These are phyloP conservation scores for Rhizoclosmatium globosum DNA, from an alignment of 192 early-diverging fungal species.

Conservation along the genomic window DNA sequence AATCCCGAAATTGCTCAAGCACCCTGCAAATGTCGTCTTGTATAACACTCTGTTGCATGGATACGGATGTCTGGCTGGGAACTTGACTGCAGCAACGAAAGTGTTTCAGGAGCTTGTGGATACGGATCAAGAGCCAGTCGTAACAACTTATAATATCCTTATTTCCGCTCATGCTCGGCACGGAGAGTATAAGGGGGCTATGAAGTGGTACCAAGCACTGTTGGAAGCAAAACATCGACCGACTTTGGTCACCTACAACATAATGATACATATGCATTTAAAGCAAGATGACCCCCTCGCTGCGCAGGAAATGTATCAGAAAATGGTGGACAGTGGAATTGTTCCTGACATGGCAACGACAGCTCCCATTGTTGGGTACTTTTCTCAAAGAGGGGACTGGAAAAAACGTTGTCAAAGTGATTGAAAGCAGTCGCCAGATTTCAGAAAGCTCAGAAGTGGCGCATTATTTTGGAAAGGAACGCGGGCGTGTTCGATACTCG, in stretches of 20 bases:
- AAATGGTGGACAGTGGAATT: constrained; percentile 29
- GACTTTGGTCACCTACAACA: constrained; percentile 45
- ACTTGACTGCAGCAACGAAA: background rate
- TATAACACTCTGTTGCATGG: constrained; percentile 34
- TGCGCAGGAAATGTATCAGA: constrained; percentile 32
- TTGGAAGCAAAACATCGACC: background rate
- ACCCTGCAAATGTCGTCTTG: constrained; percentile 7
- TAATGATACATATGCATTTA: constrained; percentile 37
- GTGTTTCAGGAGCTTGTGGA: constrained; percentile 9
- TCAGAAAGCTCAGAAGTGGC: background rate
- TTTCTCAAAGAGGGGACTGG: constrained; percentile 11
- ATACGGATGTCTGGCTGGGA: constrained; percentile 7
- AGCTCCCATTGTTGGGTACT: constrained; percentile 22
- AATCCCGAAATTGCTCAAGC: constrained; percentile 11
- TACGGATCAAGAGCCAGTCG: background rate
- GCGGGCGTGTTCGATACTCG: constrained; percentile 15
- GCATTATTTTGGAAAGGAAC: constrained; percentile 12
- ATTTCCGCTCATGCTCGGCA: constrained; percentile 19
- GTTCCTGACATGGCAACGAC: constrained; percentile 29
- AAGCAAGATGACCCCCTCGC: constrained; percentile 26
- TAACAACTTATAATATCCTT: constrained; percentile 33
- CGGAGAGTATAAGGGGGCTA: constrained; percentile 7
- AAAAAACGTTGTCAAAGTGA: constrained; percentile 7
- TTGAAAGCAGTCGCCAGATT: constrained; percentile 5
- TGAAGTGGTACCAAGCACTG: constrained; percentile 29